Evolutionary conservation across 768 basidiomycete genomes (phyloP).

Genomic region (Leccinellum albellum): DNA sequence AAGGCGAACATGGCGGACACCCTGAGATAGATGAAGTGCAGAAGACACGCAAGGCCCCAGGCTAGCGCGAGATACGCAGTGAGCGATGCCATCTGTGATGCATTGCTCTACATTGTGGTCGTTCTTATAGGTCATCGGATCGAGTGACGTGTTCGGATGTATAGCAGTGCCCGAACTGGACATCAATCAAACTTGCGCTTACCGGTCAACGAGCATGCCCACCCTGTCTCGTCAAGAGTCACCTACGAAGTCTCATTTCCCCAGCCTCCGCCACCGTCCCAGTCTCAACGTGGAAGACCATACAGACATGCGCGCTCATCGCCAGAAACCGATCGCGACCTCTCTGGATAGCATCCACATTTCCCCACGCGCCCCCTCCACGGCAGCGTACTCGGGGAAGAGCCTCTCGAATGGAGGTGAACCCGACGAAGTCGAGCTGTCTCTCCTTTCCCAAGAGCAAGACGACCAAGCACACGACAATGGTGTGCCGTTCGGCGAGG

Average conservation of each 20-base stretch:
- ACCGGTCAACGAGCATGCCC: slow-evolving; percentile 24
- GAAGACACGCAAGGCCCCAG: slow-evolving; percentile 28
- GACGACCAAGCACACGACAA: slow-evolving; percentile 43
- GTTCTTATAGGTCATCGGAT: slow-evolving; percentile 4
- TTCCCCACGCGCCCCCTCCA: slow-evolving; percentile 46
- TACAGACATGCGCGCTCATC: slow-evolving; percentile 25
- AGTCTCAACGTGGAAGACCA: slow-evolving; percentile 38
- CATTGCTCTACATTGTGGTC: neutral
- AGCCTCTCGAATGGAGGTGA: slow-evolving; percentile 23
- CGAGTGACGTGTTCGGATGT: slow-evolving; percentile 18
- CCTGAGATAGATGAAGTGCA: slow-evolving; percentile 34
- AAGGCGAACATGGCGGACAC: slow-evolving; percentile 34
- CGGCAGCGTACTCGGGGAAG: slow-evolving; percentile 34
- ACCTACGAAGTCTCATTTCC: slow-evolving; percentile 25
- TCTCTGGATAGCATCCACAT: slow-evolving; percentile 59
- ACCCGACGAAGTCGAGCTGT: slow-evolving; percentile 60
- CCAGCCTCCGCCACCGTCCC: slow-evolving; percentile 29
- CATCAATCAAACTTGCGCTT: neutral
- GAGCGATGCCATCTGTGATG: slow-evolving; percentile 9
- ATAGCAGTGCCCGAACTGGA: neutral
- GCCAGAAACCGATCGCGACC: slow-evolving; percentile 52
- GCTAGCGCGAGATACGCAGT: slow-evolving; percentile 6
- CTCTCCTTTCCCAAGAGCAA: slow-evolving; percentile 51
- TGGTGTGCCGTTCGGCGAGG: slow-evolving; percentile 30
- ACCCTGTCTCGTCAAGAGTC: slow-evolving; percentile 21